Base-by-base conservation (phyloP, 371 early-diverging fungal species). In the Batrachochytrium dendrobatidis region DNA sequence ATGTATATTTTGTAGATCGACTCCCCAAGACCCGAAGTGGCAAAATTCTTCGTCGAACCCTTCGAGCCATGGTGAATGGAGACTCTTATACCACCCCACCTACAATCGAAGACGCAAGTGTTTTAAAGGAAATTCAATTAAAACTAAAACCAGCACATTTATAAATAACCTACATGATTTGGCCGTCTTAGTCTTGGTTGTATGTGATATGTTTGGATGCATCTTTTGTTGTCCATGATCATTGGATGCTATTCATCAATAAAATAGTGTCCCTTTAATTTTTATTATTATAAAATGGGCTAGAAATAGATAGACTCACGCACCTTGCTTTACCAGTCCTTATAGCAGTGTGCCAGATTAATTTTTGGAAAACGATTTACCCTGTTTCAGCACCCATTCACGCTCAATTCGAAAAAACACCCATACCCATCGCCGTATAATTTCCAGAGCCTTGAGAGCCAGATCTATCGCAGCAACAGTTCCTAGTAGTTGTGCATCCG, bases 11-110 rank as follows among this genome's bases (percentile, higher is more conserved):
- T 56, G 85, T 89, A 1, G 72, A 79, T 1, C 77, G 86, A 22
- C 65, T 97, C 53, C 95, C 98, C 17, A 97, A 97, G 70, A 97
- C 98, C 10, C 75, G 95, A 8, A 86, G 86, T 22, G 95, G 95
- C 6, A 95, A 96, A 71, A 88, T 94, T 30, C 74, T 96, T 66
- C 76, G 95, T 34, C 82, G 90, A 50, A 85, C 85, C 34, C 77
- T 90, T 49, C 77, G 91, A 25, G 82, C 83, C 5, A 65, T 67
- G 25, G 58, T 59, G 26, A 64, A 65, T 56, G 66, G 68, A 10
- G 81, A 22, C 72, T 68, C 67, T 53, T 71, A 82, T 53, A 72
- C 70, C 20, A 75, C 87, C 5, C 92, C 92, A 0, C 85, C 89
- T 0, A 92, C 92, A 1, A 90, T 92, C 31, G 91, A 92, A 66